These are phyloP conservation scores for Paecilomyces variotii DNA, from an alignment of 2,329 filamentous ascomycete species.

Conservation along the genomic window DNA sequence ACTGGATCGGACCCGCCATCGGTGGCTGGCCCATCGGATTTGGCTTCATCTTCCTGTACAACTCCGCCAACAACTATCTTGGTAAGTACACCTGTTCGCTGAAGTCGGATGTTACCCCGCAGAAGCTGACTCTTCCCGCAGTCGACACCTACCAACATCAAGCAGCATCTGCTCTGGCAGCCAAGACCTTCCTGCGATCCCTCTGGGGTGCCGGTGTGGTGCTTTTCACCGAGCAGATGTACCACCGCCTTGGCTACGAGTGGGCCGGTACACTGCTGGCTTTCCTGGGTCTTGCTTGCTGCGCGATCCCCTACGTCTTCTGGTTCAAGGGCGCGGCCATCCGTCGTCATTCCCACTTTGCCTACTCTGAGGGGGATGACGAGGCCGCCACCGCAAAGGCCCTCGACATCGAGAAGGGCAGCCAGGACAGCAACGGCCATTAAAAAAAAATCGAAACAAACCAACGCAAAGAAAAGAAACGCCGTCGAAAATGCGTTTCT, in stretches of 20 bases:
- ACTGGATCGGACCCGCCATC: conserved; percentile 64
- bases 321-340: conserved; percentile 69
- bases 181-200: conserved; percentile 70
- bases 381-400: conserved; percentile 24
- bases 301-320: conserved; percentile 74
- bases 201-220: conserved; percentile 74
- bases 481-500: background rate
- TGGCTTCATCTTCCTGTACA: conserved; percentile 78
- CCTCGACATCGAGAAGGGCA: conserved; percentile 4
- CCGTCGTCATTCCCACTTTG: conserved; percentile 60
- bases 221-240: conserved; percentile 78
- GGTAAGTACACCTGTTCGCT: conserved; percentile 15
- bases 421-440: background rate
- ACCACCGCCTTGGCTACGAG: conserved; percentile 60
- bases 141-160: conserved; percentile 63
- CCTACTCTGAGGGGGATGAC: conserved; percentile 55
- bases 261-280: conserved; percentile 68
- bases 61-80: conserved; percentile 68
- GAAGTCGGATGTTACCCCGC: background rate
- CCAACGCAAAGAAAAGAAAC: background rate
- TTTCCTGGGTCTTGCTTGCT: conserved; percentile 69
- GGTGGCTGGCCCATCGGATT: conserved; percentile 67
- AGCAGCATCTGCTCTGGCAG: conserved; percentile 71
- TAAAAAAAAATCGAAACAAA: background rate
- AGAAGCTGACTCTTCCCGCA: conserved; percentile 9